Base-by-base conservation (phyloP, 2,329 filamentous ascomycete species). In the Fusarium tjaetaba region DNA sequence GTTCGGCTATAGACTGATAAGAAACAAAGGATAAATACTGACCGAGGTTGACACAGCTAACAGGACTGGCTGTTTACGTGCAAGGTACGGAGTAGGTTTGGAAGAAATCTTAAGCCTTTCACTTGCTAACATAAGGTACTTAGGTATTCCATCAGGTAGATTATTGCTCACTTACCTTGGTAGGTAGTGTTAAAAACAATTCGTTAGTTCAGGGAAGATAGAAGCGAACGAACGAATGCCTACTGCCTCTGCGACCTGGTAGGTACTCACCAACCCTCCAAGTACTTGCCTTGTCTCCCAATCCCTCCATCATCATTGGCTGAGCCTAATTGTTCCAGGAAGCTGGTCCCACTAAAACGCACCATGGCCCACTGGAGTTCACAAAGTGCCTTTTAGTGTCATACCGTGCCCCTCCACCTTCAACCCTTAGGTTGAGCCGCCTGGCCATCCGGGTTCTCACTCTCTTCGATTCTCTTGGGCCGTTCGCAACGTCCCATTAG, bases 361-460 rank as follows among this genome's bases (percentile, higher is more conserved):
- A 49, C 51, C 32, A 42, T 24, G 45, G 52, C 51, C 72, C 69
- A 72, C 68, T 61, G 62, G 28, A 69, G 60, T 58, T 61, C 51
- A 57, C 63, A 68, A 68, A 73, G 51, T 71, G 67, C 62, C 52
- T 67, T 68, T 38, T 67, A 61, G 63, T 68, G 62, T 24, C n/a
- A 24, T 62, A 65, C 41, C 58, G 34, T 55, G 59, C 73, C 73
- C 73, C 73, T 76, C 73, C 63, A 73, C 68, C 61, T 69, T 72
- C 69, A 68, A 61, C 26, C 38, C 62, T 62, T 20, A 38, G 36
- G 36, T 59, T 70, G 59, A 72, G 68, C 72, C 66, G 63, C 63
- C 46, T 72, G 78, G 71, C 78, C 79, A 79, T 80, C 78, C 74
- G 76, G 78, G 79, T 80, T 77, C 78, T 79, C 78, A 76, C 22